Evolutionary conservation across 768 basidiomycete species (phyloP).

Genomic region (Amanita subjunquillea): DNA sequence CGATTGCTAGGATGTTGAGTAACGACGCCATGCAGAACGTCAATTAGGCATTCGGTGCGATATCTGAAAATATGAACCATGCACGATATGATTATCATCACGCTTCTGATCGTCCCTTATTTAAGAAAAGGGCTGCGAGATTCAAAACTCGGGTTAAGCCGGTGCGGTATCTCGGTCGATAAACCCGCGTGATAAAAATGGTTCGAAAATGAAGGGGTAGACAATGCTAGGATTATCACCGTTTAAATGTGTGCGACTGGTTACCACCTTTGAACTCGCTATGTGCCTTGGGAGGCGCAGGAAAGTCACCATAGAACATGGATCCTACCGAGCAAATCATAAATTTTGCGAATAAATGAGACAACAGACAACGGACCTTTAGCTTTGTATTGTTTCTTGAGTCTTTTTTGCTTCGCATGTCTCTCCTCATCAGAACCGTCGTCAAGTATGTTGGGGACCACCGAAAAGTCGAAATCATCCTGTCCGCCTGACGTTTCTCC

Average conservation of each 20-base stretch:
- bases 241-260: constrained; percentile 60
- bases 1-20: neutral
- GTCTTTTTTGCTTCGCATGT: constrained; percentile 38
- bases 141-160: no score
- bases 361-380: neutral
- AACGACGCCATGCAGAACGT: no score
- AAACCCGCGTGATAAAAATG: no score
- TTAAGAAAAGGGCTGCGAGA: neutral
- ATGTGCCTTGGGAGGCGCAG: constrained; percentile 52
- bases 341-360: neutral
- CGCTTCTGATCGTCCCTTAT: no score
- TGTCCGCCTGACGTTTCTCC: constrained; percentile 14
- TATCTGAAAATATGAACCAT: no score
- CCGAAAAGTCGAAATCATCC: constrained; percentile 59
- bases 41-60: no score
- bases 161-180: no score
- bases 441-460: constrained; percentile 65
- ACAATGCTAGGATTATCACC: constrained; percentile 10
- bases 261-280: constrained; percentile 63
- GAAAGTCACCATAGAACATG: constrained; percentile 45
- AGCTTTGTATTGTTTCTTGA: constrained; percentile 29
- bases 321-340: constrained; percentile 17
- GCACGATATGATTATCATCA: no score
- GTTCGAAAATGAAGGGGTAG: no score
- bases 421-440: constrained; percentile 28